These are phyloP conservation scores for Monosporozyma servazzii DNA, from an alignment of 805 yeast species.

Conservation along the genomic window DNA sequence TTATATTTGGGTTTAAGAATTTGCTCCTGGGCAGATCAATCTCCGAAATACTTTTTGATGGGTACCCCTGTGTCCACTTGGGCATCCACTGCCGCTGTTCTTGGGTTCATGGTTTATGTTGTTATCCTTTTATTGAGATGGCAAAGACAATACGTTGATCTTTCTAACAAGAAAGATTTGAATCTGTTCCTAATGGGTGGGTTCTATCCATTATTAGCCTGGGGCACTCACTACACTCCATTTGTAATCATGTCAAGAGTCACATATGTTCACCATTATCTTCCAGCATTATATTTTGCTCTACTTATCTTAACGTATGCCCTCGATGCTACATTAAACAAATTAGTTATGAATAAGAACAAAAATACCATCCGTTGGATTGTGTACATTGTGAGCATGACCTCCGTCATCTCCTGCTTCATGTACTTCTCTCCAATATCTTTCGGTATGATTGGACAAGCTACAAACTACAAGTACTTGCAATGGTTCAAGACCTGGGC, in stretches of 20 bases:
- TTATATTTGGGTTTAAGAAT: constrained; percentile 66
- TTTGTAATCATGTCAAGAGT: constrained; percentile 79
- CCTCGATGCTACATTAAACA: constrained; percentile 37
- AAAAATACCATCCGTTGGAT: constrained; percentile 16
- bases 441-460: constrained; percentile 54
- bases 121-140: constrained; percentile 53
- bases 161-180: constrained; percentile 38
- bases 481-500: constrained; percentile 44
- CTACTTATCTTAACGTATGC: constrained; percentile 46
- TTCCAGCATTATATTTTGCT: constrained; percentile 77
- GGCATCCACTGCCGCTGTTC: constrained; percentile 57
- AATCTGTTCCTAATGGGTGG: constrained; percentile 60
- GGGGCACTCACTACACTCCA: constrained; percentile 72
- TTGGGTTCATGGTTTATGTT: constrained; percentile 43
- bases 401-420: constrained; percentile 43
- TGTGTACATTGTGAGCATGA: constrained; percentile 36
- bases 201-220: constrained; percentile 68
- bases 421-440: constrained; percentile 53
- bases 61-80: constrained; percentile 77
- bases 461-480: constrained; percentile 33
- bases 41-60: constrained; percentile 55
- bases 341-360: constrained; percentile 23
- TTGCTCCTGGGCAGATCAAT: constrained; percentile 65
- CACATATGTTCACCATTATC: constrained; percentile 76
- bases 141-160: constrained; percentile 71